These are phyloP conservation scores for Crassisporium funariophilum DNA, from an alignment of 768 basidiomycete species.

Conservation along the genomic window DNA sequence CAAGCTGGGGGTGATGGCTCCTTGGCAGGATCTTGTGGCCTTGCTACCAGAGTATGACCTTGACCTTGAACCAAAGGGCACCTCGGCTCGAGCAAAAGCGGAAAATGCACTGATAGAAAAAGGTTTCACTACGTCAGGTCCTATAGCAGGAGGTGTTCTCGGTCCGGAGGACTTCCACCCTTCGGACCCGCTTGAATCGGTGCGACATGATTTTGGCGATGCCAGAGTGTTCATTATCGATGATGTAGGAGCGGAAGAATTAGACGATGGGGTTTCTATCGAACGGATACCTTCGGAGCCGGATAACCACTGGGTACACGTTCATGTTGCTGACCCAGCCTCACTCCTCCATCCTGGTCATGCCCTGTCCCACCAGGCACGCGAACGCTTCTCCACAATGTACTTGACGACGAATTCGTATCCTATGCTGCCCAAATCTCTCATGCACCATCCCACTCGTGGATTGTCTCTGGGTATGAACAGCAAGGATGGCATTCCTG, in stretches of 20 bases:
- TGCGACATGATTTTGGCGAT: conserved; percentile 87
- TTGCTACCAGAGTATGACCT: conserved; percentile 40
- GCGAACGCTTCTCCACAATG: conserved; percentile 45
- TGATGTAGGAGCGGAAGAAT: conserved; percentile 73
- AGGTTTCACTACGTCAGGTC: conserved; percentile 28
- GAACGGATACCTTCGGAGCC: conserved; percentile 65
- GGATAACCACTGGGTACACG: conserved; percentile 75
- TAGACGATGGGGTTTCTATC: conserved; percentile 92
- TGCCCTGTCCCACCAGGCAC: conserved; percentile 59
- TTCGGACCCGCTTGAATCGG: conserved; percentile 61
- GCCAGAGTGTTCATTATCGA: conserved; percentile 88
- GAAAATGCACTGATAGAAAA: conserved; percentile 24
- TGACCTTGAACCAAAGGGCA: conserved; percentile 23
- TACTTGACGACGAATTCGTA: conserved; percentile 69
- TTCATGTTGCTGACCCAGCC: conserved; percentile 94
- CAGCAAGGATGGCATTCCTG: conserved; percentile 34
- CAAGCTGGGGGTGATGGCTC: conserved; percentile 73
- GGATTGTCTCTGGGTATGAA: conserved; percentile 45
- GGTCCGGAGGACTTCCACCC: conserved; percentile 68
- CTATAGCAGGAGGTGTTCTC: conserved; percentile 32
- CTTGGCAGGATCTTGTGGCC: conserved; percentile 75
- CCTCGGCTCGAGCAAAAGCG: conserved; percentile 15
- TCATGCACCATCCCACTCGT: conserved; percentile 45
- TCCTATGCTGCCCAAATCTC: conserved; percentile 70
- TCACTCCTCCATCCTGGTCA: conserved; percentile 74